These are phyloP conservation scores for Tremellales sp. DNA, from an alignment of 1,284 basidiomycete species.

Conservation along the genomic window DNA sequence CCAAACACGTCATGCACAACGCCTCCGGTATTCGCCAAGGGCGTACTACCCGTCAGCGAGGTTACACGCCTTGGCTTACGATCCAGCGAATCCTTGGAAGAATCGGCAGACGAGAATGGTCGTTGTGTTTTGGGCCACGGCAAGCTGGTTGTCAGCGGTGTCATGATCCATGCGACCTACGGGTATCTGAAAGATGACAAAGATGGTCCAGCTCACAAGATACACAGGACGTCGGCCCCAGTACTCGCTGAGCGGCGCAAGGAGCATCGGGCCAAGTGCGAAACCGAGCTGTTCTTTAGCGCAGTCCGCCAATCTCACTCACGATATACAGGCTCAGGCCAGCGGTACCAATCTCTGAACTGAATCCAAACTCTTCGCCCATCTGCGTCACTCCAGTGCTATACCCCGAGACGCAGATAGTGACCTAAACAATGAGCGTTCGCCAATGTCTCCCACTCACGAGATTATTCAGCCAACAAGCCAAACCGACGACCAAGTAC, in stretches of 20 bases:
- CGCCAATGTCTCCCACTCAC: constrained; percentile 7
- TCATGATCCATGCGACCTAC: neutral
- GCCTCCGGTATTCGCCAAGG: constrained; percentile 28
- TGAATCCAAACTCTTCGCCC: constrained; percentile 28
- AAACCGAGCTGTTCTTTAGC: neutral
- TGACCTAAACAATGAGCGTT: constrained; percentile 12
- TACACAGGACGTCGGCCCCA: constrained; percentile 24
- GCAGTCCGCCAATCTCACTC: constrained; percentile 3
- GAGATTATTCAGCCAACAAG: constrained; percentile 27
- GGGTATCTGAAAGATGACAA: constrained; percentile 21
- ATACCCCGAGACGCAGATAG: constrained; percentile 33
- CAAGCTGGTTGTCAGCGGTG: constrained; percentile 15
- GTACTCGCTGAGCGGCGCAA: constrained; percentile 29
- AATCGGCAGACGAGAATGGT: constrained; percentile 34
- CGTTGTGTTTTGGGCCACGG: constrained; percentile 29
- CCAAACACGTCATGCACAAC: constrained; percentile 32
- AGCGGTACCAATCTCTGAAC: constrained; percentile 27
- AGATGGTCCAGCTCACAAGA: constrained; percentile 28
- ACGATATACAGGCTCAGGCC: constrained; percentile 32
- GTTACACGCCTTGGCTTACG: constrained; percentile 12
- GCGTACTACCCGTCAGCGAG: constrained; percentile 10
- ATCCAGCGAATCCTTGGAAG: constrained; percentile 34
- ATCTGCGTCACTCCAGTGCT: constrained; percentile 29
- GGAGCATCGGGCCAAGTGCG: constrained; percentile 23
- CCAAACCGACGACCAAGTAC: constrained; percentile 24